Conservation (phyloP, 257 asterid species). For the Nicotiana benthamiana region DNA sequence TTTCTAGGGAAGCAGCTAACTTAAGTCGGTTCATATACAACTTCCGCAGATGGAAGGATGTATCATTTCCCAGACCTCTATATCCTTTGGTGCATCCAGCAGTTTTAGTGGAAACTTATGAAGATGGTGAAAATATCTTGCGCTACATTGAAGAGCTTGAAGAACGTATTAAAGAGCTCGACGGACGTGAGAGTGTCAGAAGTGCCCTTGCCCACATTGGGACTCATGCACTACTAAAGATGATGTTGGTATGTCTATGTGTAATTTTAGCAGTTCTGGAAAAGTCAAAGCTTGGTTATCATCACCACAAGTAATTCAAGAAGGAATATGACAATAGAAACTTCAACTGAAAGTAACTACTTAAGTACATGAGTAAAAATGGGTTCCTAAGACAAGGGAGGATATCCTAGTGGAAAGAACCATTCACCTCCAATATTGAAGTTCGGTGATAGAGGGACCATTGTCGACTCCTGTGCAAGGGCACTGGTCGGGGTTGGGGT, state of each 20-base stretch:
- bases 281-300: not conserved
- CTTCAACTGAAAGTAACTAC: not conserved
- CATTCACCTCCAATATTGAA: not conserved
- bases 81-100: slow-evolving; percentile 95
- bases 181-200: slow-evolving; percentile 46
- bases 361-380: not conserved
- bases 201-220: slow-evolving; percentile 80
- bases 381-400: not conserved
- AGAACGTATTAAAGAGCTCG: slow-evolving; percentile 54
- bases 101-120: slow-evolving; percentile 80
- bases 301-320: not conserved
- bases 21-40: slow-evolving; percentile 77
- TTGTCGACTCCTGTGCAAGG: not conserved
- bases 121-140: slow-evolving; percentile 67
- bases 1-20: slow-evolving; percentile 90
- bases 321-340: slow-evolving; percentile 1
- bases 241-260: slow-evolving; percentile 62
- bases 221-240: slow-evolving; percentile 72
- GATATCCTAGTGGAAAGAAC: not conserved
- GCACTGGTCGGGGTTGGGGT: not conserved
- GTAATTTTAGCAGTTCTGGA: not conserved
- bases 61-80: slow-evolving; percentile 80
- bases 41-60: slow-evolving; percentile 74
- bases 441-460: not conserved
- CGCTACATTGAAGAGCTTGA: slow-evolving; percentile 58